Base-by-base conservation (phyloP, 2,329 filamentous ascomycete species). In the Periconia sp. region DNA sequence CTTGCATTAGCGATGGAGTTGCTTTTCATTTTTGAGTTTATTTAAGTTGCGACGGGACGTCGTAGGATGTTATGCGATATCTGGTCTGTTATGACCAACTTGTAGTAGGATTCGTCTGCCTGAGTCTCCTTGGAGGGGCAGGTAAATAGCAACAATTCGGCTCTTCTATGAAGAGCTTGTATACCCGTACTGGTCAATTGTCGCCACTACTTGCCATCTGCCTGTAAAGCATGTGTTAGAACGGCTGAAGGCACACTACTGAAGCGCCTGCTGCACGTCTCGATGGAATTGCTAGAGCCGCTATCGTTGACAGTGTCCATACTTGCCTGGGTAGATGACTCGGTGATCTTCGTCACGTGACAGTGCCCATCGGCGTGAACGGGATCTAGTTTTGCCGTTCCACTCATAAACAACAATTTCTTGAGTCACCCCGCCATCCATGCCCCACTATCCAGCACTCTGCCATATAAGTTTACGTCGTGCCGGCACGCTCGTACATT, bases 1-100 rank as follows among this genome's bases (percentile, higher is more conserved):
- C 46, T 48, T 59, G 61, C 60, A 65, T 65, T 47, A 65, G 61
- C 61, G 59, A 55, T 43, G 61, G 61, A 56, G 59, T 63, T 57
- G n/a, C 16, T 12, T 18, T 15, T 29, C 21, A 17, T 44, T 29
- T 21, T 25, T 43, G 39, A 17, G 21, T 19, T 24, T 34, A 35
- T 33, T 33, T 25, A 34, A 18, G 26, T 22, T 23, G 26, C 9
- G 5, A 11, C 8, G n/a, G 21, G 32, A 36, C 33, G 5, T 25
- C 13, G 13, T 6, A 4, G 34, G 31, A 26, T 40, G n/a, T n/a
- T n/a, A n/a, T n/a, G n/a, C n/a, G n/a, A n/a, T n/a, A n/a, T n/a
- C n/a, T n/a, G n/a, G n/a, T n/a, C n/a, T n/a, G n/a, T n/a, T n/a
- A n/a, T n/a, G n/a, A n/a, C n/a, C 31, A 36, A 21, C 16, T 54